Conservation (phyloP, 495 filamentous ascomycete genomes). For the Penicillium roqueforti region DNA sequence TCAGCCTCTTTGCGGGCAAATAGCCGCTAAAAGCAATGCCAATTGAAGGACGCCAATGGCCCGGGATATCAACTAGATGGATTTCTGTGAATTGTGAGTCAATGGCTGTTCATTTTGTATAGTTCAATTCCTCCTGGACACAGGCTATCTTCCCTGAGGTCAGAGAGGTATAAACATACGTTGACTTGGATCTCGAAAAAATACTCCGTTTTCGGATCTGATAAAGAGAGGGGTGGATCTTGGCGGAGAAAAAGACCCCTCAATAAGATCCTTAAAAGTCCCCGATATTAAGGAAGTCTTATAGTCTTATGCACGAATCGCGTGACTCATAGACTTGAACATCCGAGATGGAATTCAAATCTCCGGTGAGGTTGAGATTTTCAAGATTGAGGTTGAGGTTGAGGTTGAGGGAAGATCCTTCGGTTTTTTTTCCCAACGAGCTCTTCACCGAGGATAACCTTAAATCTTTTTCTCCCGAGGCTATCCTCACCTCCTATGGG, state of each 20-base stretch:
- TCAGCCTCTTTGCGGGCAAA: constrained; percentile 2
- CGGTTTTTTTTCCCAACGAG: constrained; percentile 8
- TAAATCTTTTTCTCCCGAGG: background rate
- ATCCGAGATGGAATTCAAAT: background rate
- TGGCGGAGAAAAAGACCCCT: constrained; percentile 7
- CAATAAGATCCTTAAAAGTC: too few relatives aligned
- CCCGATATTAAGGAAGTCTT: background rate
- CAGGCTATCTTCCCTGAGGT: constrained; percentile 2
- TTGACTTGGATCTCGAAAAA: constrained; percentile 1
- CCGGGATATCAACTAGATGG: background rate
- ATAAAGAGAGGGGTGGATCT: constrained; percentile 13
- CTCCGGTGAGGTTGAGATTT: constrained; percentile 14
- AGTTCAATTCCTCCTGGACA: background rate
- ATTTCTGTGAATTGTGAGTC: background rate
- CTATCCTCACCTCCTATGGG: background rate
- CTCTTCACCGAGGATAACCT: constrained; percentile 25
- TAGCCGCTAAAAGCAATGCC: background rate
- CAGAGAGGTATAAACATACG: background rate
- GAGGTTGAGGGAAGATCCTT: constrained; percentile 16
- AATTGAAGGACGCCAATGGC: background rate
- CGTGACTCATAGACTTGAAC: background rate
- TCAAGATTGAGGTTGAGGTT: constrained; percentile 14
- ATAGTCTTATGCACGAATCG: background rate
- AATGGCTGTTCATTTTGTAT: background rate
- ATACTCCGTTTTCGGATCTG: constrained; percentile 25